Evolutionary conservation across 805 yeast species (phyloP), one percentile per base, ranked within the genome.

Genomic region (Saturnispora dispora): DNA sequence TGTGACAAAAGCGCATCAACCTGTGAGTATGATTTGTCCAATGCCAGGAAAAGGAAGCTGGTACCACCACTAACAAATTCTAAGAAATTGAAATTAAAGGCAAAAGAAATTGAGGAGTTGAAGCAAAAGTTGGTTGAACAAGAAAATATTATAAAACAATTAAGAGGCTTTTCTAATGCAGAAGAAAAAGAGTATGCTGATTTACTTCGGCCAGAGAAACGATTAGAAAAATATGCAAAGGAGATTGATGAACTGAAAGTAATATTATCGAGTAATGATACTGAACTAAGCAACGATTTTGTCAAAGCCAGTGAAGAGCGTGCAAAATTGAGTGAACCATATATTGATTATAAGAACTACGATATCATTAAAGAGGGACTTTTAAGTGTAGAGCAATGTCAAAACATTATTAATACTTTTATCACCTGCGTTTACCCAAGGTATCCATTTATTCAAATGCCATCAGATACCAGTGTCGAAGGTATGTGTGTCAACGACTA

Each of bases 21-120:
- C 33, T 89, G 97, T 67, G 82, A 80, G 53, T 79, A 84, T 50
- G 88, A 86, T 57, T 61, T 78, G 15, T 74, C 78, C 17, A 85
- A 79, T 48, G 70, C 81, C 9, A 72, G 82, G 42, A 79, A 83
- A 57, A 67, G 58, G 50, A 69, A 61, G 52, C 57, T 64, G 17
- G 60, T 59, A 39, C 23, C 39, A 5, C 53, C 55, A 6, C 6
- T 53, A 8, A 23, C 53, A 5, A 48, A 42, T 5, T 33, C 55
- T 6, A 44, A 55, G 28, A 58, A 52, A 52, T 52, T 54, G 52
- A 69, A 62, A 51, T 11, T 52, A n/a, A 58, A 62, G 45, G 67
- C 64, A 51, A 59, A 57, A 13, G 57, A 65, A 45, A 61, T 60
- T 10, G 39, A 50, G n/a, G 52, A 55, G 28, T 47, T 64, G 17